Base-by-base conservation (phyloP, 768 basidiomycete genomes). In the Saitozyma sp. region DNA sequence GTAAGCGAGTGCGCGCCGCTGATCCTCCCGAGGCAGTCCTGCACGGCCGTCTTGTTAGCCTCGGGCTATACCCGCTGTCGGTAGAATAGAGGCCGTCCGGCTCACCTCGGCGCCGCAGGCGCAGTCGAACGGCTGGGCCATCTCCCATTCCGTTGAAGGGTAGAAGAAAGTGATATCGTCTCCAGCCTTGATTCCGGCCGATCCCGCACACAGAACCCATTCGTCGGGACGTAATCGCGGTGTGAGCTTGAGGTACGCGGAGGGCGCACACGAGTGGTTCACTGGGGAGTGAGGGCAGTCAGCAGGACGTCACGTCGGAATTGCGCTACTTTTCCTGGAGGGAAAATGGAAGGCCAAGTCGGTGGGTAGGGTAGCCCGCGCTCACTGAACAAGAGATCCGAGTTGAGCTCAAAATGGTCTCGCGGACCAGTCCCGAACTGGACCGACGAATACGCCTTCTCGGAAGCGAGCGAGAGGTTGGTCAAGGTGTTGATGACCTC, bases 61-160 rank as follows among this genome's bases (percentile, higher is more conserved):
- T 20, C 29, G 50, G 20, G 50, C 29, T 8, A 20, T 52, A 11
- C 20, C 41, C 14, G 6, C 41, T 19, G 37, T 38, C 19, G 13
- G 42, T 13, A 4, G 9, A 55, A 46, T 2, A 13, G 45, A 46
- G 2, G 14, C 50, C 13, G 16, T 8, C 50, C 38, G 5, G 71
- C 81, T 55, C 66, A 84, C 84, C 55, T 69, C 57, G 2, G 82
- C 72, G 14, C 80, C 81, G 74, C 87, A 88, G 45, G 76, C 62
- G 74, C 87, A 88, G 11, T 80, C 76, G 71, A 88, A 88, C 0
- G 84, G 82, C 69, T 85, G 85, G 17, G 82, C 85, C 86, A 88
- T 87, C 51, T 85, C 83, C 86, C 87, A 88, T 70, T 88, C 87
- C 14, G 86, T 88, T 68, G 83, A 84, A 16, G 86, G 87, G 73